Conservation (phyloP, 768 basidiomycete genomes). For the Tricholoma matsutake region DNA sequence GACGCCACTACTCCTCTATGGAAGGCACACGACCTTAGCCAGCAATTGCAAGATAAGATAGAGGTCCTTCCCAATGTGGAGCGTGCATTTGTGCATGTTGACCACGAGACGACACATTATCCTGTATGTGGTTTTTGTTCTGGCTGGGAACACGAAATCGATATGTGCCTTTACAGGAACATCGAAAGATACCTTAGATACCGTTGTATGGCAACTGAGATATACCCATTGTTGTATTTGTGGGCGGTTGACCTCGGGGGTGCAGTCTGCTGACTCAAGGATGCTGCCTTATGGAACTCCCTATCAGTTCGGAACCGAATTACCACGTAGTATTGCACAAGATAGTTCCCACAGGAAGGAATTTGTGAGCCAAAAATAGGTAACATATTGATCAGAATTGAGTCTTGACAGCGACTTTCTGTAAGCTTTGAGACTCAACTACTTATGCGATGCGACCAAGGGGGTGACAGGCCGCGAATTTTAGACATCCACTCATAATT, state of each 20-base stretch:
- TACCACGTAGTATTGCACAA: no score
- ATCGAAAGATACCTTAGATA: slow-evolving; percentile 37
- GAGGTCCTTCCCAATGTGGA: slow-evolving; percentile 89
- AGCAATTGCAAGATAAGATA: slow-evolving; percentile 83
- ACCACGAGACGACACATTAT: slow-evolving; percentile 86
- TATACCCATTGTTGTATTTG: slow-evolving; percentile 1
- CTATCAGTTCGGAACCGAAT: no score
- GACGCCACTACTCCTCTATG: slow-evolving; percentile 82
- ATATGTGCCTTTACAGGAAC: slow-evolving; percentile 35
- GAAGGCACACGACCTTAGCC: slow-evolving; percentile 84
- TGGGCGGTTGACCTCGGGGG: background rate
- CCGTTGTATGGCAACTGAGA: background rate
- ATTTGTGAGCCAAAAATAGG: no score
- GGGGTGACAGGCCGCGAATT: no score
- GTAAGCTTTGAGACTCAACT: no score
- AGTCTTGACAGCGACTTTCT: no score
- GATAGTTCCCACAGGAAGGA: no score
- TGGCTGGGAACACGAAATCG: background rate
- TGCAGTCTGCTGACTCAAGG: background rate
- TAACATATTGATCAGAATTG: no score
- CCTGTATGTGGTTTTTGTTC: slow-evolving; percentile 34
- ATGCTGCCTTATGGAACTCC: background rate
- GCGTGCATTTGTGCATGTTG: slow-evolving; percentile 92
- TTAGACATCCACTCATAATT: no score
- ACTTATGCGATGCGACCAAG: no score